Evolutionary conservation across 768 basidiomycete species (phyloP), one percentile per base, ranked within the genome.

Genomic region (Krasilnikovozyma curviuscula): DNA sequence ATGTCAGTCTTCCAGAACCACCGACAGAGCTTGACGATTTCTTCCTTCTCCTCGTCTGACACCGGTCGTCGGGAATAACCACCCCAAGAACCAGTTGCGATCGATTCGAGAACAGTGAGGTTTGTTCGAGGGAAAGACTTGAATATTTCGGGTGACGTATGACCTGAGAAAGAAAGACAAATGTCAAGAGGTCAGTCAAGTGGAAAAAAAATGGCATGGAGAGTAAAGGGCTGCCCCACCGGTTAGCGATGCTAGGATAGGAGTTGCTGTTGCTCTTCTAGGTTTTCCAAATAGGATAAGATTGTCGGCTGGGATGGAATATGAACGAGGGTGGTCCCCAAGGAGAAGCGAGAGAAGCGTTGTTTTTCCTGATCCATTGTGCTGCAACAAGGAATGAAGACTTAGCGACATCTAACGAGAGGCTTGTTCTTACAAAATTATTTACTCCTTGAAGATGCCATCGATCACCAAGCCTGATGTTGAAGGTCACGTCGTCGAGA

Each of bases 261-360:
- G 70, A 0, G 84, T 89, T 0, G 91, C 72, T 40, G 77, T 75
- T 2, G 66, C 66, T 10, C 71, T 63, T 6, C 86, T 78, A 3
- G 77, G 77, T 25, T 69, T 67, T 37, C 70, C 69, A 55, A 83
- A 78, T 51, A 84, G 70, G 10, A 60, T 58, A 16, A 83, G 69
- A 49, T 71, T 53, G 59, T 84, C 6, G 3, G 59, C 31, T 3
- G 65, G 65, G 34, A 66, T 82, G 5, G 78, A 78, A 67, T 81
- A 97, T 1, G 91, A 95, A 53, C 86, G 83, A 0, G 91, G 91
- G 63, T 97, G 91, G 60, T 91, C 86, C 23, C 91, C 91, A 0
- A 85, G 85, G 32, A 98, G 67, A 27, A 95, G 64, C 16, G 89
- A 78, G 19, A 95, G 70, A 6, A 95, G 77, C 0, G 91, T 97